phyloP scores from a whole-genome alignment of 2,329 filamentous ascomycete genomes.

The Neofusicoccum kwambonambiense region DNA sequence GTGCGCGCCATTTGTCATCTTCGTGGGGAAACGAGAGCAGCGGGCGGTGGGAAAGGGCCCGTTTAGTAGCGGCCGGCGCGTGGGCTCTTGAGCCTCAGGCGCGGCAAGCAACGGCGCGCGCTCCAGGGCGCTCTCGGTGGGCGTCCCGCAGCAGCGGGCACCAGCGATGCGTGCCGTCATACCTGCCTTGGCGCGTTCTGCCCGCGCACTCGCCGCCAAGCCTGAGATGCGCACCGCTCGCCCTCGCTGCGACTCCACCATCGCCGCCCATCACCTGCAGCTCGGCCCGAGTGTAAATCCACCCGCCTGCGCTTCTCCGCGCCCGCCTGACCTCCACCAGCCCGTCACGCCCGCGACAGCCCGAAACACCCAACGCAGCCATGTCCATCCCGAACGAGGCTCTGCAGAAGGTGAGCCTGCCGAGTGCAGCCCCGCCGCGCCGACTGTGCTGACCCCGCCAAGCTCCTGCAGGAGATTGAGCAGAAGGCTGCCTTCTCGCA shows the following conservation, averaged over 20 bases:
- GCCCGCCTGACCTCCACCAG: background rate
- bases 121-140: background rate
- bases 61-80: no score
- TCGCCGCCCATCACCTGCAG: constrained; percentile 4
- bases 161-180: constrained; percentile 10
- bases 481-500: constrained; percentile 82
- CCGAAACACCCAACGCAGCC: constrained; percentile 27
- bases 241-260: background rate
- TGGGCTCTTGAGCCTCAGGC: background rate
- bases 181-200: background rate
- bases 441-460: constrained; percentile 7
- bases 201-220: background rate
- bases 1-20: constrained; percentile 13
- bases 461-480: constrained; percentile 94
- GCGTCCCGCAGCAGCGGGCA: background rate
- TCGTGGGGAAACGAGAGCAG: background rate
- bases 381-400: constrained; percentile 97
- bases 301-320: background rate
- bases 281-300: constrained; percentile 16
- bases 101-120: background rate
- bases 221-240: background rate
- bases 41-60: background rate
- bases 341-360: background rate
- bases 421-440: background rate
- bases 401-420: constrained; percentile 73